Evolutionary conservation across 345 rosid genomes (phyloP).

Genomic region (Melastoma malabathricum): DNA sequence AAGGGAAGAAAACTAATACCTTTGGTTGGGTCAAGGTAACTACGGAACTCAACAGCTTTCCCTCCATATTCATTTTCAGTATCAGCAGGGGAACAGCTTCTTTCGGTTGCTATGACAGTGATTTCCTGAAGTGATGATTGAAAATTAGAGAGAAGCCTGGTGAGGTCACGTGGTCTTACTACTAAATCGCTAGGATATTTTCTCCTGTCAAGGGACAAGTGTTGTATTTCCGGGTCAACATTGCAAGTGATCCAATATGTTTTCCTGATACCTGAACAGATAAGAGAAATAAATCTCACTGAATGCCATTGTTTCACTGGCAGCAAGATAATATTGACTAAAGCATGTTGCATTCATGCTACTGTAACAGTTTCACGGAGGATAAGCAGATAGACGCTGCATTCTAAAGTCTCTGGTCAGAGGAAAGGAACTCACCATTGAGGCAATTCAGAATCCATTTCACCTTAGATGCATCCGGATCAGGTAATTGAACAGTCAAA

Average conservation of each 20-base stretch:
- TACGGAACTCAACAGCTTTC: slow-evolving; percentile 85
- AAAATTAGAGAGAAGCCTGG: slow-evolving; percentile 76
- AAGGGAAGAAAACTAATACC: slow-evolving; percentile 22
- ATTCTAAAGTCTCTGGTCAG: neutral
- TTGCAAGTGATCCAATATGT: slow-evolving; percentile 84
- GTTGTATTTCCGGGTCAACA: slow-evolving; percentile 77
- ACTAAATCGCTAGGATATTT: slow-evolving; percentile 56
- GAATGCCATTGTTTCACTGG: neutral
- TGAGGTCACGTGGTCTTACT: slow-evolving; percentile 76
- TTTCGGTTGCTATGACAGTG: slow-evolving; percentile 76
- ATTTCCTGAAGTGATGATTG: slow-evolving; percentile 97
- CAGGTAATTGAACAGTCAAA: slow-evolving; percentile 50
- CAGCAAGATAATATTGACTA: neutral
- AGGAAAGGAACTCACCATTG: slow-evolving; percentile 30
- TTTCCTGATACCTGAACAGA: slow-evolving; percentile 59
- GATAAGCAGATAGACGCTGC: neutral
- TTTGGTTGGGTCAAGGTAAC: slow-evolving; percentile 82
- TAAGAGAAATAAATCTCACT: slow-evolving; percentile 1
- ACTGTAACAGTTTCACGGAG: neutral
- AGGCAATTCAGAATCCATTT: slow-evolving; percentile 66
- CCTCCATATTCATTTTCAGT: slow-evolving; percentile 71
- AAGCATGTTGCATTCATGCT: neutral
- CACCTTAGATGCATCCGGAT: slow-evolving; percentile 65
- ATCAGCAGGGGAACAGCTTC: slow-evolving; percentile 48
- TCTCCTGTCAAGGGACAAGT: slow-evolving; percentile 71